These are phyloP conservation scores for Candolleomyces efflorescens DNA, from an alignment of 768 basidiomycete species.

Conservation along the genomic window DNA sequence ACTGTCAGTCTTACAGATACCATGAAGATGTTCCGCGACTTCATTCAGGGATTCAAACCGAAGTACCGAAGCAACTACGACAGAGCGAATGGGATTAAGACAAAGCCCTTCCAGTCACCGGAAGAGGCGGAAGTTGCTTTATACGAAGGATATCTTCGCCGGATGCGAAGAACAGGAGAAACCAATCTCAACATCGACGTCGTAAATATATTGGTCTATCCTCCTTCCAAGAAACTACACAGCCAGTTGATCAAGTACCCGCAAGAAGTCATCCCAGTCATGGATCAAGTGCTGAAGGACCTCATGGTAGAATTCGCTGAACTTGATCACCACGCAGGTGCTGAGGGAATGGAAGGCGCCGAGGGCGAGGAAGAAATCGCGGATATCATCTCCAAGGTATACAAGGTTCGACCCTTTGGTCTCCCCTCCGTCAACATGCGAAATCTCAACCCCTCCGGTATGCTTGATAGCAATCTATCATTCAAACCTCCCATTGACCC, in stretches of 20 bases:
- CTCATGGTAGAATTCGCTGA: conserved; percentile 86
- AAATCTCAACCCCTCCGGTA: conserved; percentile 89
- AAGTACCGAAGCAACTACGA: conserved; percentile 81
- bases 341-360: conserved; percentile 71
- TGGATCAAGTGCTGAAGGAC: conserved; percentile 96
- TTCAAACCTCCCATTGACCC: not conserved
- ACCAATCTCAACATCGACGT: conserved; percentile 91
- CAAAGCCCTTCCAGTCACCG: conserved; percentile 49
- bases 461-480: conserved; percentile 13
- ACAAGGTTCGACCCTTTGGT: conserved; percentile 92
- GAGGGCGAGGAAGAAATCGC: conserved; percentile 82
- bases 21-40: conserved; percentile 87
- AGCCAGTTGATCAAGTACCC: conserved; percentile 88
- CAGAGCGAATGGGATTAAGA: conserved; percentile 51
- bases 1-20: conserved; percentile 89
- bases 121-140: conserved; percentile 63
- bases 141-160: conserved; percentile 78
- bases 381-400: conserved; percentile 83
- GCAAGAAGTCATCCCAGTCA: conserved; percentile 94
- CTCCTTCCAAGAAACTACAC: conserved; percentile 78
- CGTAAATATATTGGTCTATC: conserved; percentile 81
- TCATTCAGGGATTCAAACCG: conserved; percentile 88
- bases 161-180: conserved; percentile 89
- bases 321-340: conserved; percentile 64
- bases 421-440: conserved; percentile 87